A percentile compares a stretch with the other conserved stretches of the same genome.
These are phyloP conservation scores for Camelina sativa DNA, from an alignment of 345 rosid genomes.

Conservation along the genomic window DNA sequence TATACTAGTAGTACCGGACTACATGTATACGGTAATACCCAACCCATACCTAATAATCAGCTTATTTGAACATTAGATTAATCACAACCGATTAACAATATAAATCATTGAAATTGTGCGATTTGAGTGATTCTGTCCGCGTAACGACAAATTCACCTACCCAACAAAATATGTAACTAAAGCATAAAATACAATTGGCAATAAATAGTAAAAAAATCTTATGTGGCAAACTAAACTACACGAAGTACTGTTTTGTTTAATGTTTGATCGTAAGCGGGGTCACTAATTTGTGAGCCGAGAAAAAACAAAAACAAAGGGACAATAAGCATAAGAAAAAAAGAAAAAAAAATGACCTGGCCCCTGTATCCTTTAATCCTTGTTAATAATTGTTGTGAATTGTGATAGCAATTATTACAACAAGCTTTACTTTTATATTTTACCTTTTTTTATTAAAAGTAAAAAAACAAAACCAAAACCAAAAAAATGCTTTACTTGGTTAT, in stretches of 20 bases:
- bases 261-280: slow-evolving; percentile 22
- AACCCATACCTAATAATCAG: slow-evolving; percentile 13
- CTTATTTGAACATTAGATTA: slow-evolving; percentile 7
- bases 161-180: slow-evolving; percentile 3
- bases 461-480: too few relatives aligned
- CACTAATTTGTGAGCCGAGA: neutral
- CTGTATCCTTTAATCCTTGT: too few relatives aligned
- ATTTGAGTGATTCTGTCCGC: slow-evolving; percentile 23
- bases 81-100: slow-evolving; percentile 21
- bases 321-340: too few relatives aligned
- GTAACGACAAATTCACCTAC: slow-evolving; percentile 7
- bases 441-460: too few relatives aligned
- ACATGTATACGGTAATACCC: neutral
- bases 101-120: neutral
- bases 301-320: too few relatives aligned
- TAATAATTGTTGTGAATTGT: too few relatives aligned
- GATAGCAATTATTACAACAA: too few relatives aligned
- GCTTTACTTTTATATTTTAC: too few relatives aligned
- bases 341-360: too few relatives aligned
- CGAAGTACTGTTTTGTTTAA: neutral
- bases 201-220: neutral
- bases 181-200: slow-evolving; percentile 5
- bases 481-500: slow-evolving; percentile 38
- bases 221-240: slow-evolving; percentile 11
- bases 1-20: neutral